A percentile compares a stretch with the other conserved stretches of the same genome.
Conservation (phyloP, 2,329 filamentous ascomycete genomes). For the Lecanosticta acicola region DNA sequence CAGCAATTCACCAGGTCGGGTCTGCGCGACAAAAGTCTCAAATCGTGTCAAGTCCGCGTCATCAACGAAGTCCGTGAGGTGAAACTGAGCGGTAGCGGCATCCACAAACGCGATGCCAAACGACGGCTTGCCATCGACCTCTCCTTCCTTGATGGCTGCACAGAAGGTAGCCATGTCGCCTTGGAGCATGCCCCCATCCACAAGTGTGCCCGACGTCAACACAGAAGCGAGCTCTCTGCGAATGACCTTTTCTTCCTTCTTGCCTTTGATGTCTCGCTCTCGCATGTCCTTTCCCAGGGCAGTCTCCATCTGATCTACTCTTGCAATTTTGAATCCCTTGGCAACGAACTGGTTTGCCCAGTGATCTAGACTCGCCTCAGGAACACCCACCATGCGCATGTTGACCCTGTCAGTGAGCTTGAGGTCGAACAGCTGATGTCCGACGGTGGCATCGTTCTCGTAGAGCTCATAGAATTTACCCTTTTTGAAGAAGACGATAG, state of each 20-base stretch:
- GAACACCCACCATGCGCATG: conserved; percentile 99
- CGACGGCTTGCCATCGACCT: conserved; percentile 66
- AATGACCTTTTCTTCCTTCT: conserved; percentile 89
- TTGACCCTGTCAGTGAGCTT: conserved; percentile 98
- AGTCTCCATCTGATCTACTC: conserved; percentile 95
- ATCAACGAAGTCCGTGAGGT: conserved; percentile 84
- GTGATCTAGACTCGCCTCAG: conserved; percentile 87
- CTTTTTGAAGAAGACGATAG: conserved; percentile 99
- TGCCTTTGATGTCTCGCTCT: conserved; percentile 65
- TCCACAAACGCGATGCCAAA: conserved; percentile 95
- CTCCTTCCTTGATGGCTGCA: conserved; percentile 74
- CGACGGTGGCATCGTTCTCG: conserved; percentile 93
- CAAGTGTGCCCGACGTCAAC: conserved; percentile 83
- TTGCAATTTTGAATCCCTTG: conserved; percentile 94
- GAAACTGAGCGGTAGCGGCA: conserved; percentile 92
- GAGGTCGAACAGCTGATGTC: conserved; percentile 92
- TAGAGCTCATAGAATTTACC: conserved; percentile 99
- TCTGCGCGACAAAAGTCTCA: conserved; percentile 93
- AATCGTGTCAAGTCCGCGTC: conserved; percentile 93
- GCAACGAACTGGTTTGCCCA: conserved; percentile 99
- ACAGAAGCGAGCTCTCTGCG: conserved; percentile 84
- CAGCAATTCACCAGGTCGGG: conserved; percentile 77
- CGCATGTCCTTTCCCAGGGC: conserved; percentile 97
- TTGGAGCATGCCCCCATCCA: conserved; percentile 94
- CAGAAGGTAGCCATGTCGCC: conserved; percentile 97